phyloP scores from a whole-genome alignment of 768 basidiomycete species.

The Amyloporia xantha region DNA sequence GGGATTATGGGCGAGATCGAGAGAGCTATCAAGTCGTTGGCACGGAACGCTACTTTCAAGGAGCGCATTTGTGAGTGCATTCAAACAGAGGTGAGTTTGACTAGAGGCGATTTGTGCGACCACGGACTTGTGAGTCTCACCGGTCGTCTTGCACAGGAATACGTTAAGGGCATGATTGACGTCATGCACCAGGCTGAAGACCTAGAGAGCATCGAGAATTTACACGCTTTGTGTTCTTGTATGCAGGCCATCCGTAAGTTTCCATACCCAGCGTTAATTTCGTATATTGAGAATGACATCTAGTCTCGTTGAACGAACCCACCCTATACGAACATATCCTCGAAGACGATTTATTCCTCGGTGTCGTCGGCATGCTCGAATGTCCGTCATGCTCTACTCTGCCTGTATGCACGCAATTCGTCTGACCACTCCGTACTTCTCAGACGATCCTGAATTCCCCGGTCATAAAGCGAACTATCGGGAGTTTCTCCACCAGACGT shows the following conservation, averaged over 20 bases:
- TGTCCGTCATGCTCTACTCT: slow-evolving; percentile 49
- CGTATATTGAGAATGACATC: not conserved
- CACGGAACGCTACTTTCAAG: slow-evolving; percentile 65
- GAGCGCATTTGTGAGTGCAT: slow-evolving; percentile 90
- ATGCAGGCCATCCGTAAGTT: slow-evolving; percentile 90
- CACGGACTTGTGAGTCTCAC: too few relatives aligned
- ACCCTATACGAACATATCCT: slow-evolving; percentile 91
- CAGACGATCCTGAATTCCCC: slow-evolving; percentile 97
- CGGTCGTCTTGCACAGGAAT: slow-evolving; percentile 55
- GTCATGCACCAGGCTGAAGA: slow-evolving; percentile 89
- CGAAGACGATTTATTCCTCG: slow-evolving; percentile 87
- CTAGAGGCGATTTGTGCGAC: too few relatives aligned
- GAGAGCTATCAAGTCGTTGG: slow-evolving; percentile 64
- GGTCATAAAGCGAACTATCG: slow-evolving; percentile 96
- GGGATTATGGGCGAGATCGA: slow-evolving; percentile 80
- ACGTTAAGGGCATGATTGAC: slow-evolving; percentile 79
- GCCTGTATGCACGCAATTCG: slow-evolving; percentile 1
- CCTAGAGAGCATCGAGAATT: slow-evolving; percentile 80
- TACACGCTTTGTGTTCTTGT: slow-evolving; percentile 85
- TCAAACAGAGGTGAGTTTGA: slow-evolving; percentile 69
- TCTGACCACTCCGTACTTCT: slow-evolving; percentile 8
- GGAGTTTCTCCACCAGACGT: slow-evolving; percentile 76
- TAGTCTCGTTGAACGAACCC: slow-evolving; percentile 95
- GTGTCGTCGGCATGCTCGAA: slow-evolving; percentile 94
- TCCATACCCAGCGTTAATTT: not conserved